These are phyloP conservation scores for Phytophthora europaea DNA, from an alignment of 352 stramenopile species.

Conservation along the genomic window DNA sequence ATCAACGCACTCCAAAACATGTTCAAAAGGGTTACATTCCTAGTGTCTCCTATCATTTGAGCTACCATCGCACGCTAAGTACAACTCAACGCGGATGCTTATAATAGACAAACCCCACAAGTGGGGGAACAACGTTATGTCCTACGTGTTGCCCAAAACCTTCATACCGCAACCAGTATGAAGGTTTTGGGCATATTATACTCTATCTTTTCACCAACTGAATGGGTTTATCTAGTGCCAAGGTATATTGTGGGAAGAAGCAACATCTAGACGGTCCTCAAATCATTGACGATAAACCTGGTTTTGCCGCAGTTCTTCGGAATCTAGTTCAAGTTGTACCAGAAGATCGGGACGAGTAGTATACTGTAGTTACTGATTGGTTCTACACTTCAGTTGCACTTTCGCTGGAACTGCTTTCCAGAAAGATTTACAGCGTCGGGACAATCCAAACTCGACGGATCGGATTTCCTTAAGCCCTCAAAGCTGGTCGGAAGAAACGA, in stretches of 20 bases:
- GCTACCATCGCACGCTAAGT: not conserved
- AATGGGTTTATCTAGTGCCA: not conserved
- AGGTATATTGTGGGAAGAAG: not conserved
- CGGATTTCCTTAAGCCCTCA: not conserved
- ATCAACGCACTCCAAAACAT: not conserved
- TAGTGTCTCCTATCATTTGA: slow-evolving; percentile 1
- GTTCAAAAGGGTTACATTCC: slow-evolving; percentile 9
- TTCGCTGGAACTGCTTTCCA: not conserved
- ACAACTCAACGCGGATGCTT: slow-evolving; percentile 1
- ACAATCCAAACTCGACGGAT: not conserved
- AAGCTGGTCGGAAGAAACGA: not conserved
- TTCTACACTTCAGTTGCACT: not conserved
- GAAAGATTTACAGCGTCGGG: not conserved
- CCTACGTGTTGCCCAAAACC: slow-evolving; percentile 4
- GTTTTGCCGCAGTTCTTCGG: not conserved
- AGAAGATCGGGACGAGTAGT: not conserved
- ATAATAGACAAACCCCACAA: slow-evolving; percentile 12
- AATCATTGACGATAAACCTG: not conserved
- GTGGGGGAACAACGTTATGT: slow-evolving; percentile 16
- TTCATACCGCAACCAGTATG: slow-evolving; percentile 5
- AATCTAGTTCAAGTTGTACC: not conserved
- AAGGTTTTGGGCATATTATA: not conserved
- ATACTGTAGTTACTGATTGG: not conserved
- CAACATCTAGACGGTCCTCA: not conserved
- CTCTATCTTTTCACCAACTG: no score